Conservation (phyloP, 2,329 filamentous ascomycete genomes). For the Ascomycota sp. region DNA sequence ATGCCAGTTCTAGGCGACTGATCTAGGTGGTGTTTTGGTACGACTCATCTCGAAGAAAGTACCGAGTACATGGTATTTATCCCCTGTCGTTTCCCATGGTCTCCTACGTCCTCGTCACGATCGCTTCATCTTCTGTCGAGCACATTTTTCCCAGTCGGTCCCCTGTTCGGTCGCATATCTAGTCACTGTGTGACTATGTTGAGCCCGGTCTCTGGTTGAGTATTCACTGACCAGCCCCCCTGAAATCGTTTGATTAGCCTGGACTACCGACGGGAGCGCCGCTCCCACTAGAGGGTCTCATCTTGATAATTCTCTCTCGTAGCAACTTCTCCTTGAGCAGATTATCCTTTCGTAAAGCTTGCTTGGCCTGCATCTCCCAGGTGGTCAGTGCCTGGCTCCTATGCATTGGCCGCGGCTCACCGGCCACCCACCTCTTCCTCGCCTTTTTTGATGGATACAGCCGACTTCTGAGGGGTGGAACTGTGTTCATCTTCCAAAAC, state of each 20-base stretch:
- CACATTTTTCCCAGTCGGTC: too few species aligned
- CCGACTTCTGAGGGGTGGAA: conserved; percentile 5
- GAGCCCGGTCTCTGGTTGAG: too few species aligned
- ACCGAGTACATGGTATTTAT: too few species aligned
- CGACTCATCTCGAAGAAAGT: too few species aligned
- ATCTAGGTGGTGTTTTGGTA: too few species aligned
- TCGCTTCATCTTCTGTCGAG: too few species aligned
- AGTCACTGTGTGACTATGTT: too few species aligned
- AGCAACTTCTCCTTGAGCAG: conserved; percentile 1
- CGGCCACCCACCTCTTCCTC: conserved; percentile 8
- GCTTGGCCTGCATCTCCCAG: conserved; percentile 3
- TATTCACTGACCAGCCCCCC: too few species aligned
- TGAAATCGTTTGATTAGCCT: conserved; percentile 5
- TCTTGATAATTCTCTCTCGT: conserved; percentile 1
- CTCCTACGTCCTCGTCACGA: too few species aligned
- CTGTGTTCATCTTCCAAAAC: conserved; percentile 16
- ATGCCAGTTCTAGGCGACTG: too few species aligned
- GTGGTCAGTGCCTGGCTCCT: conserved; percentile 3
- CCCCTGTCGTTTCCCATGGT: too few species aligned
- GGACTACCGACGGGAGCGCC: conserved; percentile 1
- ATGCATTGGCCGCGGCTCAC: conserved; percentile 1
- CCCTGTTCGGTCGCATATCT: too few species aligned
- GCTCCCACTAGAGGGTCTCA: conserved; percentile 7
- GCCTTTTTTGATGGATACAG: conserved; percentile 3
- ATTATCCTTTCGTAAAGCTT: conserved; percentile 1